Evolutionary conservation across 2,329 filamentous ascomycete species (phyloP).

Genomic region (Penicillium expansum): DNA sequence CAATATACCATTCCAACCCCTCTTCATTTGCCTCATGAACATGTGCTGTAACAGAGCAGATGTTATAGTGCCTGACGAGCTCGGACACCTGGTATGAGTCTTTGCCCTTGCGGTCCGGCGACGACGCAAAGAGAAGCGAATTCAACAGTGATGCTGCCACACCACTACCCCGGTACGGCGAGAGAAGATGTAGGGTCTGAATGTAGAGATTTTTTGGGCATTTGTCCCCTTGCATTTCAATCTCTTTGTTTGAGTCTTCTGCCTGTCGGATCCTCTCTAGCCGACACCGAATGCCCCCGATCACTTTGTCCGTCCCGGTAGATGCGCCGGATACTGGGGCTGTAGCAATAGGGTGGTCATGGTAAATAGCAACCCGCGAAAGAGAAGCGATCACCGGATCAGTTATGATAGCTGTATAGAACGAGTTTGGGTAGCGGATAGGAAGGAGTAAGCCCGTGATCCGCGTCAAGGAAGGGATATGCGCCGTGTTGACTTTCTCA

Average conservation of each 20-base stretch:
- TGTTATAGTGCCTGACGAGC: slow-evolving; percentile 49
- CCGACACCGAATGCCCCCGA: slow-evolving; percentile 50
- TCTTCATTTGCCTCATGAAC: slow-evolving; percentile 63
- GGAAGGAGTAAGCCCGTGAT: slow-evolving; percentile 59
- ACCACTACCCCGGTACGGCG: slow-evolving; percentile 58
- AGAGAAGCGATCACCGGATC: slow-evolving; percentile 53
- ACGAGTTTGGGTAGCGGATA: slow-evolving; percentile 59
- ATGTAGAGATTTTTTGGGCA: slow-evolving; percentile 55
- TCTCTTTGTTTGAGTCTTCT: slow-evolving; percentile 3
- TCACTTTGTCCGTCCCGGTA: slow-evolving; percentile 42
- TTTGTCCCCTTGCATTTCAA: slow-evolving; percentile 1
- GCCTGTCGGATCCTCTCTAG: slow-evolving; percentile 38
- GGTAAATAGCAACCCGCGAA: slow-evolving; percentile 60
- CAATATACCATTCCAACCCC: slow-evolving; percentile 59
- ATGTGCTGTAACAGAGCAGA: slow-evolving; percentile 57
- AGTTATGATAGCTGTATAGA: slow-evolving; percentile 60
- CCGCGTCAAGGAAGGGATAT: slow-evolving; percentile 56
- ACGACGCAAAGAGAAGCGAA: slow-evolving; percentile 34
- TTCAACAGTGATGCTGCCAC: slow-evolving; percentile 57
- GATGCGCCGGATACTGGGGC: slow-evolving; percentile 19
- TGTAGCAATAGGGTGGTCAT: slow-evolving; percentile 43
- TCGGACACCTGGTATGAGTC: slow-evolving; percentile 28
- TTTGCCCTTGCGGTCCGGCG: slow-evolving; percentile 8
- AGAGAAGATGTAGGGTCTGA: slow-evolving; percentile 58
- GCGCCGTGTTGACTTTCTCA: slow-evolving; percentile 50